A percentile compares a stretch with the other conserved stretches of the same genome.
Evolutionary conservation across 2,329 filamentous ascomycete genomes (phyloP).

Genomic region (Cladosporium phlei): DNA sequence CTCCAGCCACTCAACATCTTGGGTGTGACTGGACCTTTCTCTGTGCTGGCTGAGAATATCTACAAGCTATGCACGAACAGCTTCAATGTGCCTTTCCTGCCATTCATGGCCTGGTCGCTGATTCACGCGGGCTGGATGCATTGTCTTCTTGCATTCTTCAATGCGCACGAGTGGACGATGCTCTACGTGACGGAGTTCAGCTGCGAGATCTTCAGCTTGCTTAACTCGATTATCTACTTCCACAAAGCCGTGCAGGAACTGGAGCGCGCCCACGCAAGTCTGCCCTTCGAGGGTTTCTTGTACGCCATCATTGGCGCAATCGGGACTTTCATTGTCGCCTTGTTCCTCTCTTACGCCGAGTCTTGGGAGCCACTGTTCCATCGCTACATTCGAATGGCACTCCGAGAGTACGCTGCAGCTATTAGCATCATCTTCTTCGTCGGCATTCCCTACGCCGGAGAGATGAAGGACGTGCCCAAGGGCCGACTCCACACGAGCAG

Average conservation of each 20-base stretch:
- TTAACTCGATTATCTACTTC: conserved; percentile 66
- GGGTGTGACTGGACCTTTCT: conserved; percentile 62
- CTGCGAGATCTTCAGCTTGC: conserved; percentile 61
- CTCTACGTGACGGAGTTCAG: conserved; percentile 64
- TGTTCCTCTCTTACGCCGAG: conserved; percentile 58
- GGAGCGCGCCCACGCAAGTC: conserved; percentile 51
- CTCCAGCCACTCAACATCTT: conserved; percentile 62
- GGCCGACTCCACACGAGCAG: conserved; percentile 53
- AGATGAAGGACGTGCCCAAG: conserved; percentile 55
- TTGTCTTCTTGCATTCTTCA: conserved; percentile 59
- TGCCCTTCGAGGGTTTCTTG: conserved; percentile 59
- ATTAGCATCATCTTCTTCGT: conserved; percentile 64
- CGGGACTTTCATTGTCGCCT: conserved; percentile 59
- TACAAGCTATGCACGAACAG: conserved; percentile 53
- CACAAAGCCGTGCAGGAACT: conserved; percentile 63
- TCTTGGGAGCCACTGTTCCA: conserved; percentile 60
- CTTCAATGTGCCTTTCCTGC: conserved; percentile 58
- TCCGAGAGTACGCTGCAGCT: conserved; percentile 61
- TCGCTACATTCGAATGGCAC: conserved; percentile 55
- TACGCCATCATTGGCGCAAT: conserved; percentile 61
- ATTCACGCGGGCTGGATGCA: conserved; percentile 65
- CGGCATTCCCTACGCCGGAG: conserved; percentile 57
- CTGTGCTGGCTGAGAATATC: conserved; percentile 62
- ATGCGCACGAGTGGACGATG: conserved; percentile 68
- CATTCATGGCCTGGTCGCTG: conserved; percentile 64